These are phyloP conservation scores for Penicillium griseofulvum DNA, from an alignment of 2,329 filamentous ascomycete species.

Conservation along the genomic window DNA sequence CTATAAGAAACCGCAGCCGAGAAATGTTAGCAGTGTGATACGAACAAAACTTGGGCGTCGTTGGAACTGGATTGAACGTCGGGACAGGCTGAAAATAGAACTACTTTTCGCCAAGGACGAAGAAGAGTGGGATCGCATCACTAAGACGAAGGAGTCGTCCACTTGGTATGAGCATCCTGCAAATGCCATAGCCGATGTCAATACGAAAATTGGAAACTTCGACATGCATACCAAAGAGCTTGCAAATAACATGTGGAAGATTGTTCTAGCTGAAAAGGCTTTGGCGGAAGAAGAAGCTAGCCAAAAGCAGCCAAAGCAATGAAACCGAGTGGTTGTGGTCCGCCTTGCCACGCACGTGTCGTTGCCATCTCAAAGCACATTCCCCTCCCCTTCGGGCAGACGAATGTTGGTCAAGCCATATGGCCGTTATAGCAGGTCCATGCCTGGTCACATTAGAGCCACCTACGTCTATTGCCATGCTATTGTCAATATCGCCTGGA, in stretches of 20 bases:
- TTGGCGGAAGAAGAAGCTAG: slow-evolving; percentile 30
- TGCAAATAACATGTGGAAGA: slow-evolving; percentile 39
- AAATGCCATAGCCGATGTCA: slow-evolving; percentile 21
- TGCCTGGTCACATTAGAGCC: not conserved
- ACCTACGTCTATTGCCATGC: not conserved
- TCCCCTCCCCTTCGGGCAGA: not conserved
- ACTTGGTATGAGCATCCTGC: slow-evolving; percentile 27
- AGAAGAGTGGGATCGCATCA: slow-evolving; percentile 43
- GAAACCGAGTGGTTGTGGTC: not conserved
- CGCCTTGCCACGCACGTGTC: not conserved
- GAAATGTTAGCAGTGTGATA: slow-evolving; percentile 38
- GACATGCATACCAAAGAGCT: slow-evolving; percentile 31
- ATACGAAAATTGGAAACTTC: slow-evolving; percentile 21
- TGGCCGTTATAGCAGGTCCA: not conserved
- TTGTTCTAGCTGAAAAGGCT: slow-evolving; percentile 40
- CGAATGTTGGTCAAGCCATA: not conserved
- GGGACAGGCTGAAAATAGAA: slow-evolving; percentile 31
- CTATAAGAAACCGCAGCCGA: slow-evolving; percentile 46
- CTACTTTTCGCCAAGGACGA: slow-evolving; percentile 39
- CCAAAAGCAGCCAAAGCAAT: slow-evolving; percentile 1
- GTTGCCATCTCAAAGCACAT: not conserved
- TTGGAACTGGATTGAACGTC: slow-evolving; percentile 34
- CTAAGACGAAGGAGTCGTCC: slow-evolving; percentile 18
- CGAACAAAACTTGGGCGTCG: slow-evolving; percentile 36
- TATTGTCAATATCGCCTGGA: not conserved